Conservation (phyloP, 768 basidiomycete genomes). For the Leccinellum rugosiceps region DNA sequence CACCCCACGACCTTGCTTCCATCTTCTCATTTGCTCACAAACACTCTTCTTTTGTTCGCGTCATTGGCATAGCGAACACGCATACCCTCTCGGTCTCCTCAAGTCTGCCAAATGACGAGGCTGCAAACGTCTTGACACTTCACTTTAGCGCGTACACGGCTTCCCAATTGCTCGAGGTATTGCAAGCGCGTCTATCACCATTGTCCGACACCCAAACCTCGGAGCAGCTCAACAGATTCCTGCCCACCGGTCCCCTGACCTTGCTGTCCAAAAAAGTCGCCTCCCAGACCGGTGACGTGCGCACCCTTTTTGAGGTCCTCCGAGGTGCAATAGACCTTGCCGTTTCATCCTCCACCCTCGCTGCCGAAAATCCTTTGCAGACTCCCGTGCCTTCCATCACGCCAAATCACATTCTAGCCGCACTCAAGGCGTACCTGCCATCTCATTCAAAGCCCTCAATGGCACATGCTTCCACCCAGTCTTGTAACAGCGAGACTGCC, state of each 20-base stretch:
- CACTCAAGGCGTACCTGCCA: slow-evolving; percentile 69
- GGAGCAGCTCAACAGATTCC: slow-evolving; percentile 46
- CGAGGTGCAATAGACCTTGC: slow-evolving; percentile 76
- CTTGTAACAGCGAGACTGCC: slow-evolving; percentile 56
- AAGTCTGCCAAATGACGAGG: slow-evolving; percentile 34
- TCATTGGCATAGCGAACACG: slow-evolving; percentile 87
- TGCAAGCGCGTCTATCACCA: slow-evolving; percentile 58
- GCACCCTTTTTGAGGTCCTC: slow-evolving; percentile 75
- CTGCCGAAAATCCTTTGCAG: slow-evolving; percentile 26
- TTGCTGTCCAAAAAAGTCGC: slow-evolving; percentile 80
- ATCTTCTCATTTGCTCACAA: slow-evolving; percentile 68
- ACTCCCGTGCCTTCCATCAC: slow-evolving; percentile 46
- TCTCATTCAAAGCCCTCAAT: slow-evolving; percentile 15
- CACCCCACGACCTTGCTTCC: slow-evolving; percentile 51
- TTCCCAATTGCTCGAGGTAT: slow-evolving; percentile 63
- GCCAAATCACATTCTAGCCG: slow-evolving; percentile 66
- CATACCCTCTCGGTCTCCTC: slow-evolving; percentile 72
- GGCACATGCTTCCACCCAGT: slow-evolving; percentile 19
- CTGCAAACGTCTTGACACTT: slow-evolving; percentile 53
- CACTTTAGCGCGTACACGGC: slow-evolving; percentile 83
- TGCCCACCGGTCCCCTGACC: slow-evolving; percentile 61
- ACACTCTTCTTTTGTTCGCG: slow-evolving; percentile 50
- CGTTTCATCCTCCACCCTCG: slow-evolving; percentile 28
- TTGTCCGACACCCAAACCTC: slow-evolving; percentile 38
- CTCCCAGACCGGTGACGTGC: slow-evolving; percentile 78